A percentile compares a stretch with the other conserved stretches of the same genome.
These are phyloP conservation scores for Pogostemon cablin DNA, from an alignment of 257 asterid species.

Conservation along the genomic window DNA sequence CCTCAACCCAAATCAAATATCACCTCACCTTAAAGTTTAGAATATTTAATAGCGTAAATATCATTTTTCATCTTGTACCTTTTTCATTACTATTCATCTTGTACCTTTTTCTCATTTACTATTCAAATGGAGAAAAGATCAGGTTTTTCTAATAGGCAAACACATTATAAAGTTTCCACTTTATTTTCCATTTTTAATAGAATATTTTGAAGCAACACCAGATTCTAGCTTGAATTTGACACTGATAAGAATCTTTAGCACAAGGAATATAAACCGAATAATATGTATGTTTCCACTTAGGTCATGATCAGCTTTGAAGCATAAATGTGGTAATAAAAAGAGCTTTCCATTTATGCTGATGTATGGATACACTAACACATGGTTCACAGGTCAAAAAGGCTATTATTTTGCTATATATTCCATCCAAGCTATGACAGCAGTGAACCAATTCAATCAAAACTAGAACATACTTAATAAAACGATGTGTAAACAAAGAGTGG, in stretches of 20 bases:
- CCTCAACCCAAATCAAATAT: too few relatives aligned
- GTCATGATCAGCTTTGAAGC: slow-evolving; percentile 32
- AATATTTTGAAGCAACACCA: slow-evolving; percentile 27
- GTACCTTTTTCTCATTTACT: too few relatives aligned
- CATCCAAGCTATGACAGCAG: background rate
- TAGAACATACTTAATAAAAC: too few relatives aligned
- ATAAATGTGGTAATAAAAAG: slow-evolving; percentile 8
- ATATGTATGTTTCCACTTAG: slow-evolving; percentile 31
- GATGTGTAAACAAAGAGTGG: background rate
- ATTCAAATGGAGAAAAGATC: too few relatives aligned
- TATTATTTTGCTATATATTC: background rate
- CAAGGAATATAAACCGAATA: slow-evolving; percentile 27
- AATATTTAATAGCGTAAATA: too few relatives aligned
- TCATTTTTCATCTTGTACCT: too few relatives aligned
- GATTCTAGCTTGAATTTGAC: slow-evolving; percentile 37
- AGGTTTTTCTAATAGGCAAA: too few relatives aligned
- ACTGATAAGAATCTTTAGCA: slow-evolving; percentile 33
- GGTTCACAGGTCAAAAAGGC: background rate
- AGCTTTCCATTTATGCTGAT: slow-evolving; percentile 16
- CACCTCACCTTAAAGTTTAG: too few relatives aligned
- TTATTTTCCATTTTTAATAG: slow-evolving; percentile 13
- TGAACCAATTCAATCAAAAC: background rate
- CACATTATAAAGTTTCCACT: background rate
- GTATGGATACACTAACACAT: background rate
- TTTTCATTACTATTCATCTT: too few relatives aligned